Conservation (phyloP, 768 basidiomycete species). For the Hydnum rufescens region DNA sequence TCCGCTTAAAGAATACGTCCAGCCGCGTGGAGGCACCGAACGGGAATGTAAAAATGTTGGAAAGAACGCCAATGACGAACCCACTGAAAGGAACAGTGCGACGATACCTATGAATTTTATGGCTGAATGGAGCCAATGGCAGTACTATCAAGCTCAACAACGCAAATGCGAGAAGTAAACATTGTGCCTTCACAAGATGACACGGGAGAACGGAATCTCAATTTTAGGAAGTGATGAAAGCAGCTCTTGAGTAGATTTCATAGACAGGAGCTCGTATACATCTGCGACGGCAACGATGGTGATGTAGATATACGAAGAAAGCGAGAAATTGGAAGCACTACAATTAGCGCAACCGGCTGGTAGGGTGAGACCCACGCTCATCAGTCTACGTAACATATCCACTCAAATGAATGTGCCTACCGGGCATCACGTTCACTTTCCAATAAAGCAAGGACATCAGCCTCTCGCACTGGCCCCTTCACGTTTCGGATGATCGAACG, state of each 20-base stretch:
- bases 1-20: constrained; percentile 54
- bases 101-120: constrained; percentile 27
- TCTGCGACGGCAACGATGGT: too few species aligned
- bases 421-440: constrained; percentile 99
- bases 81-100: constrained; percentile 21
- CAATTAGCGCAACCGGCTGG: neutral
- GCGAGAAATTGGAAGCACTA: too few species aligned
- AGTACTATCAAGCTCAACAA: constrained; percentile 34
- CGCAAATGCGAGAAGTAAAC: too few species aligned
- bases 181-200: too few species aligned
- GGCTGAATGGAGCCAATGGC: constrained; percentile 44
- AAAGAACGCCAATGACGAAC: constrained; percentile 25
- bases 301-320: too few species aligned
- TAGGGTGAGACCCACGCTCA: neutral
- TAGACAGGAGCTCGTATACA: too few species aligned
- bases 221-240: too few species aligned
- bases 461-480: constrained; percentile 89
- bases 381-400: neutral
- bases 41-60: constrained; percentile 32
- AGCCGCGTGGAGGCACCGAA: constrained; percentile 42
- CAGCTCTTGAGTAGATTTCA: too few species aligned
- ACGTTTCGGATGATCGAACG: constrained; percentile 98
- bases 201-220: too few species aligned
- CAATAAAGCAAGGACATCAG: constrained; percentile 89
- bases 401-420: constrained; percentile 34